These are phyloP conservation scores for Hansenula lynferdii DNA, from an alignment of 1,139 yeast genomes.

Conservation along the genomic window DNA sequence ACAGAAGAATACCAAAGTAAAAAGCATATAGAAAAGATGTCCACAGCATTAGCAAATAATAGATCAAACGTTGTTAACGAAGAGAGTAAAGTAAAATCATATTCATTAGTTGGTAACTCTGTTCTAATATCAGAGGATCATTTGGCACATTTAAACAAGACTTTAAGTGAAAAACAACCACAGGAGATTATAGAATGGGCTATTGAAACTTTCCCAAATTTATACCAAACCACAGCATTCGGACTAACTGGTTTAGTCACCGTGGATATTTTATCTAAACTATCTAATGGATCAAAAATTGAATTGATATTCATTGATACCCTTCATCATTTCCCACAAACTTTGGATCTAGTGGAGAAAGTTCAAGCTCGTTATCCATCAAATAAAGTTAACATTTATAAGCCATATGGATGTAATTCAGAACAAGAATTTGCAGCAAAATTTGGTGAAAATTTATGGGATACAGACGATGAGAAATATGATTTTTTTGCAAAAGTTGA, in stretches of 20 bases:
- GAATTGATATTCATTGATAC: constrained; percentile 89
- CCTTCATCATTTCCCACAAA: constrained; percentile 89
- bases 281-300: constrained; percentile 40
- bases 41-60: not conserved
- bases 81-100: not conserved
- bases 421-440: constrained; percentile 62
- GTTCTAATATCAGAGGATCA: constrained; percentile 42
- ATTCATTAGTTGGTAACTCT: constrained; percentile 2
- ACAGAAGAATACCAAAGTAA: too few relatives aligned
- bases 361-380: constrained; percentile 53
- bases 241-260: constrained; percentile 92
- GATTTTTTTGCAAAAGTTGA: constrained; percentile 91
- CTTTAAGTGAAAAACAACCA: constrained; percentile 53
- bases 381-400: constrained; percentile 38
- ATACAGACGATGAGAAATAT: constrained; percentile 70
- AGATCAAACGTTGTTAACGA: not conserved
- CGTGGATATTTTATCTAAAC: constrained; percentile 72
- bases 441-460: constrained; percentile 83
- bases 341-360: constrained; percentile 64
- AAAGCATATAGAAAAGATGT: not conserved
- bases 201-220: constrained; percentile 67
- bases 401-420: constrained; percentile 51
- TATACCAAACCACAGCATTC: constrained; percentile 91
- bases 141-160: constrained; percentile 57
- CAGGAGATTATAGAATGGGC: constrained; percentile 82